Conservation (phyloP, 208 protist species). For the Tritrichomonas foetus region DNA sequence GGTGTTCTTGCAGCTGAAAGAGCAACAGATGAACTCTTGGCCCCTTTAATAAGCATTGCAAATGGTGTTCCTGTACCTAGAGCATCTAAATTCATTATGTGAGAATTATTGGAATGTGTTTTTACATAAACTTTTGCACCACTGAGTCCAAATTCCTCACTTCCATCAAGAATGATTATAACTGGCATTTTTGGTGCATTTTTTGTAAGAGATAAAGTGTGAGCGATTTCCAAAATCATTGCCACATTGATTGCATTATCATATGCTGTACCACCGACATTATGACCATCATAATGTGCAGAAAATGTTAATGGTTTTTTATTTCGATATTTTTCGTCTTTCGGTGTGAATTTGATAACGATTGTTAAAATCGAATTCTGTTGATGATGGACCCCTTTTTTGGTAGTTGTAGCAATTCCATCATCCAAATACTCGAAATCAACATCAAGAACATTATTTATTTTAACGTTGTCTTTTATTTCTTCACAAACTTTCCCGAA, state of each 20-base stretch:
- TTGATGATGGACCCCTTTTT: too few species aligned
- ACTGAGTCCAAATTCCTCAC: background rate
- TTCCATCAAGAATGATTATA: background rate
- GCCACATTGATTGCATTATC: conserved; percentile 28
- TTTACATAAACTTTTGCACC: background rate
- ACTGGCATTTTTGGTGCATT: background rate
- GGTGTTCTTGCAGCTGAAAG: background rate
- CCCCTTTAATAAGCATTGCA: background rate
- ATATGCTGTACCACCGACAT: background rate
- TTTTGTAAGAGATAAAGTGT: background rate
- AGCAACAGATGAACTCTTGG: background rate
- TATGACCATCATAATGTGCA: background rate
- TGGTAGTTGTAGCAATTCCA: too few species aligned
- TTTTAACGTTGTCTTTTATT: too few species aligned
- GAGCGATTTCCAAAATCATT: background rate
- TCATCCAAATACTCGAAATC: too few species aligned
- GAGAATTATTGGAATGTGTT: background rate
- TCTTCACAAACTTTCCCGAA: too few species aligned
- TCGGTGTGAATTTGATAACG: too few species aligned
- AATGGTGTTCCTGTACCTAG: background rate
- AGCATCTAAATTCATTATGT: background rate
- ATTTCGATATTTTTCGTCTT: too few species aligned
- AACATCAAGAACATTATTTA: too few species aligned
- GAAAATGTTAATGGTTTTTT: background rate
- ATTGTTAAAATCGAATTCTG: too few species aligned